Base-by-base conservation (phyloP, 1,284 basidiomycete genomes). In the Inonotus hispidus region DNA sequence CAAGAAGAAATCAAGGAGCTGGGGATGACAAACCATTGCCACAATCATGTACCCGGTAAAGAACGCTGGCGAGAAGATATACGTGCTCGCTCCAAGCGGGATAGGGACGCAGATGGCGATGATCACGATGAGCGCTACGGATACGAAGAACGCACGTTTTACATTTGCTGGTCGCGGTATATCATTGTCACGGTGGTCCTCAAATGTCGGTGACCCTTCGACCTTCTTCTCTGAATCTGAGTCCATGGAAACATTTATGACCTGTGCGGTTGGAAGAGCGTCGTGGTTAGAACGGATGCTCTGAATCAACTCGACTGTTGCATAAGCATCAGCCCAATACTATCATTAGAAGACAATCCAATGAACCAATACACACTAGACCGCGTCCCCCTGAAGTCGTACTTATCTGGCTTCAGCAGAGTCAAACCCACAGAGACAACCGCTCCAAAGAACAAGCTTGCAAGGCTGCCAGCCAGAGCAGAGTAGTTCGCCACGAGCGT, bases 71-170 rank as follows among this genome's bases (percentile, higher is more conserved):
- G 76, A 79, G 65, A 81, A 82, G 3, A 82, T 69, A 63, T 82
- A 83, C 60, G 75, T 74, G 37, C 76, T 76, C 69, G 81, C 80
- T 68, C 80, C 81, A 77, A 82, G 77, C 5, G 81, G 80, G 6
- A 82, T 65, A 0, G 81, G 81, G 0, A 41, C 52, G 53, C 64
- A 53, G 19, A 63, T 45, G 14, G 43, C 75, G 21, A 80, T 67
- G 61, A 80, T 69, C 7, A 77, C 68, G 6, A 80, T 76, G 41
- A 75, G 72, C 3, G 68, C 50, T 5, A 77, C 75, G 19, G 79
- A 81, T 56, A 75, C 77, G 68, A 73, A 70, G 11, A 74, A 68
- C 2, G 79, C 78, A 52, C 72, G 71, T 64, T 70, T 75, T 67
- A 77, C 80, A 2, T 74, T 72, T 3, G 57, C 65, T 63, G 73